Evolutionary conservation across 2,329 filamentous ascomycete species (phyloP).

Genomic region (Colletotrichum incanum): DNA sequence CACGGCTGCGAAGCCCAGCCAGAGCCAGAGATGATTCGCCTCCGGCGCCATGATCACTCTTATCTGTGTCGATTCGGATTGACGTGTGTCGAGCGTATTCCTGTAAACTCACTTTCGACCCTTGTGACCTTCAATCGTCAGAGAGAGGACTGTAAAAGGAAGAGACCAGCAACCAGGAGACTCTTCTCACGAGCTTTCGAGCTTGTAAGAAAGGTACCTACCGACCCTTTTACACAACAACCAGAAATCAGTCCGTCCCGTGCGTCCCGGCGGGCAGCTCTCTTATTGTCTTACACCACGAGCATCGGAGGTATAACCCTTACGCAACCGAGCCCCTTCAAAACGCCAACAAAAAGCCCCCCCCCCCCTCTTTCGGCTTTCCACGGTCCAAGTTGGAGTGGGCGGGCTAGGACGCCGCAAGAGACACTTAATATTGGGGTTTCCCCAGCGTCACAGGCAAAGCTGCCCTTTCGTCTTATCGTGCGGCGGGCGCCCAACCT

Average conservation of each 20-base stretch:
- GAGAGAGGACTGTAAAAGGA: too few species aligned
- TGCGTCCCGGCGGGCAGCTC: neutral
- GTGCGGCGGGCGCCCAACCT: neutral
- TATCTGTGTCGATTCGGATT: neutral
- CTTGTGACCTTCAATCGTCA: neutral
- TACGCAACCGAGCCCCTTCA: neutral
- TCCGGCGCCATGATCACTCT: conserved; percentile 42
- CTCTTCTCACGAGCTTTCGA: neutral
- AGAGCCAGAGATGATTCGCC: conserved; percentile 56
- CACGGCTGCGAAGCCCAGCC: conserved; percentile 56
- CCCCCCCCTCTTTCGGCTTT: conserved; percentile 35
- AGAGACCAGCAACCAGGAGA: neutral
- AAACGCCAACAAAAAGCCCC: neutral
- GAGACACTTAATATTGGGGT: neutral
- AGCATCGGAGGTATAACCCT: neutral
- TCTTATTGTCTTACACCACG: neutral
- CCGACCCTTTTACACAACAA: neutral
- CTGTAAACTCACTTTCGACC: neutral
- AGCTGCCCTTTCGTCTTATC: neutral
- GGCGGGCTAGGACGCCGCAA: neutral
- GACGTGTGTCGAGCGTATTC: neutral
- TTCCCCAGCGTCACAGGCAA: neutral
- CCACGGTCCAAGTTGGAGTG: conserved; percentile 29
- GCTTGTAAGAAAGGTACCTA: neutral
- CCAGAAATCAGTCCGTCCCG: conserved; percentile 1